Conservation (phyloP, 148 eudicot species). For the Amaranthus cruentus region DNA sequence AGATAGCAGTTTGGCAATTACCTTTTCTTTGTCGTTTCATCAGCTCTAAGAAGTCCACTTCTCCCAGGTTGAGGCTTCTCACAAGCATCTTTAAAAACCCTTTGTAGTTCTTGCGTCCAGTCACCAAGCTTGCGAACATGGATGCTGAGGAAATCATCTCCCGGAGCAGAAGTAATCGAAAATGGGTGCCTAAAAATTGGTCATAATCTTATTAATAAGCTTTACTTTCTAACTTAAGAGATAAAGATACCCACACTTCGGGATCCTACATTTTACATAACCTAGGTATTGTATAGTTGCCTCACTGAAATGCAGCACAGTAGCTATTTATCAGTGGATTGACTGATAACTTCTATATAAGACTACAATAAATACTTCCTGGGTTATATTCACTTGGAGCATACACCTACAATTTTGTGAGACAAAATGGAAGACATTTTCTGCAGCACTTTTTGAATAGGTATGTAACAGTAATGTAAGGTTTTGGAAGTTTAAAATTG, state of each 20-base stretch:
- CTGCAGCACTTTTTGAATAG: background rate
- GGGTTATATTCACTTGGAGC: too few species aligned
- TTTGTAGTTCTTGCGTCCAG: conserved; percentile 84
- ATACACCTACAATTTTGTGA: too few species aligned
- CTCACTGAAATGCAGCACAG: too few species aligned
- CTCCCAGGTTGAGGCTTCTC: conserved; percentile 63
- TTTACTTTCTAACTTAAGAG: too few species aligned
- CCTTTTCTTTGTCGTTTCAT: conserved; percentile 67
- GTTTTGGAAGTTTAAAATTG: background rate
- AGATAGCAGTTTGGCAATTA: conserved; percentile 16
- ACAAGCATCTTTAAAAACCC: conserved; percentile 58
- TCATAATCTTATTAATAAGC: background rate
- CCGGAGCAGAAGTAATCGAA: conserved; percentile 97
- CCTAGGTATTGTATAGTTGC: too few species aligned
- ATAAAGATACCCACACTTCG: too few species aligned
- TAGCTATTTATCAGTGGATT: conserved; percentile 1
- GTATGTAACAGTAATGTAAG: background rate
- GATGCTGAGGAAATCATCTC: conserved; percentile 80
- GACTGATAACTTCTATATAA: background rate
- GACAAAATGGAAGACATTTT: background rate
- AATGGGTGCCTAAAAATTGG: conserved; percentile 85
- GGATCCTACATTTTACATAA: too few species aligned
- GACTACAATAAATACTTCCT: too few species aligned
- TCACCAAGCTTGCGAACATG: conserved; percentile 85
- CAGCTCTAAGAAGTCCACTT: conserved; percentile 87